phyloP scores from a whole-genome alignment of 192 early-diverging fungal genomes.

The Coemansia sp. region DNA sequence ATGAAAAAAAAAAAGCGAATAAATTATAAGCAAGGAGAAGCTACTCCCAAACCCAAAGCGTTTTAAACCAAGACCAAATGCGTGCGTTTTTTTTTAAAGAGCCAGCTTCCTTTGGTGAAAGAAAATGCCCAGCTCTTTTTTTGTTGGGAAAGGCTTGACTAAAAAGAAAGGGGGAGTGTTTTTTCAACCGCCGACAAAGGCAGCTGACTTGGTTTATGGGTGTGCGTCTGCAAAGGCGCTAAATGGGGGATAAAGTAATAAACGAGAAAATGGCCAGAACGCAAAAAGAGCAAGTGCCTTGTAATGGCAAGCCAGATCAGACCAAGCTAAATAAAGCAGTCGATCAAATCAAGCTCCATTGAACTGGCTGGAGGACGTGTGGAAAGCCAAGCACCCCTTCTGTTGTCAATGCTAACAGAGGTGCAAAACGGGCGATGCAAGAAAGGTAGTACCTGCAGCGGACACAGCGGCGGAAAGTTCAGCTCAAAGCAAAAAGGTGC shows the following conservation, averaged over 20 bases:
- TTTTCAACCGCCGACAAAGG: neutral
- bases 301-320: constrained; percentile 5
- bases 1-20: constrained; percentile 2
- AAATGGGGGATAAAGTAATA: neutral
- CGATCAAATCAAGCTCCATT: neutral
- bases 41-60: no score
- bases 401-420: neutral
- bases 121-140: neutral
- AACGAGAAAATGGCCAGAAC: no score
- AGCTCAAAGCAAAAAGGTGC: neutral
- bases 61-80: no score
- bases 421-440: constrained; percentile 1
- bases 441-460: constrained; percentile 1
- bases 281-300: neutral
- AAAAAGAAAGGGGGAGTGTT: neutral
- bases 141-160: neutral
- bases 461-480: neutral
- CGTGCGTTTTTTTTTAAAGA: no score
- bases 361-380: no score
- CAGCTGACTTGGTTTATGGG: constrained; percentile 2
- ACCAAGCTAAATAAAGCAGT: neutral
- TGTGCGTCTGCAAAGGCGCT: constrained; percentile 1
- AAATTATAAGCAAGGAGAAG: neutral
- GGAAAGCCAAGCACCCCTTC: no score
- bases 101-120: constrained; percentile 1